phyloP scores from a whole-genome alignment of 495 filamentous ascomycete species.

The Neurospora sp. region DNA sequence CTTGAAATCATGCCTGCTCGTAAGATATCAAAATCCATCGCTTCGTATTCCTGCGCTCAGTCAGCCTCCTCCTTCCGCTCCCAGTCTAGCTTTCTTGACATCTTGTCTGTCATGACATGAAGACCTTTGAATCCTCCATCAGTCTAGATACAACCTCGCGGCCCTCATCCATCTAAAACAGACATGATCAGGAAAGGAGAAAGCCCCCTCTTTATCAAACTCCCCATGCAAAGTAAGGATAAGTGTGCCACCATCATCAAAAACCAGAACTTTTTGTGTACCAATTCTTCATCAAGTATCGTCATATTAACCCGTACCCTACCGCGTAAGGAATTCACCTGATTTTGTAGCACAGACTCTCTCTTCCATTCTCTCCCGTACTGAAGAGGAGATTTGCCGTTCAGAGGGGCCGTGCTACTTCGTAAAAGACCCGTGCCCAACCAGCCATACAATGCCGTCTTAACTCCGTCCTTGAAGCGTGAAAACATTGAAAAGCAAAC shows the following conservation, averaged over 20 bases:
- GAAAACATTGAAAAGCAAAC: conserved; percentile 3
- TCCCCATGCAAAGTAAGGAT: neutral
- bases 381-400: neutral
- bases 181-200: neutral
- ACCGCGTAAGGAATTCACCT: neutral
- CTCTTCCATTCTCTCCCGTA: neutral
- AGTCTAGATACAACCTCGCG: neutral
- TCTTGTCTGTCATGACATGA: neutral
- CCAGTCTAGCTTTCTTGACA: neutral
- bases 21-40: neutral
- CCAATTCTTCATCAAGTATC: neutral
- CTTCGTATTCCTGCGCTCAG: neutral
- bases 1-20: neutral
- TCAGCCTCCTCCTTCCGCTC: neutral
- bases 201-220: neutral
- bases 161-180: neutral
- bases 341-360: neutral
- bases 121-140: neutral
- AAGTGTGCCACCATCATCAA: neutral
- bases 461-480: conserved; percentile 7
- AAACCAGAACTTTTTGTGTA: neutral
- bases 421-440: conserved; percentile 3
- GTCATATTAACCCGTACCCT: neutral
- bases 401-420: neutral
- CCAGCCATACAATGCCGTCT: neutral